Conservation (phyloP, 805 yeast species). For the Candida ulmi region DNA sequence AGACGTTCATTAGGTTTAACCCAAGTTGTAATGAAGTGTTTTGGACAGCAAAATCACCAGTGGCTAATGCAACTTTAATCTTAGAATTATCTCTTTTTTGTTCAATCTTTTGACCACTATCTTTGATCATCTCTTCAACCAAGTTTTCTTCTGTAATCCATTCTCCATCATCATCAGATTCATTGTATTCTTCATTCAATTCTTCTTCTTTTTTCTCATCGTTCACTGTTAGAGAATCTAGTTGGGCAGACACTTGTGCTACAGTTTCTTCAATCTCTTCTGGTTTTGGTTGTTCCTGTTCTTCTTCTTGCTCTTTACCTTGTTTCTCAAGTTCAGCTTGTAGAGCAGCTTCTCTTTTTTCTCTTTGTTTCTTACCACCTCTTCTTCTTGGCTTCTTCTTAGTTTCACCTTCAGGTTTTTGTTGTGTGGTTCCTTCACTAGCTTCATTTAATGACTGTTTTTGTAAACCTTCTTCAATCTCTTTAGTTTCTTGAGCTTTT, state of each 20-base stretch:
- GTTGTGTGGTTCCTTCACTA: conserved; percentile 2
- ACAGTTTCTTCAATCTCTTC: too few species aligned
- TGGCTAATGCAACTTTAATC: conserved; percentile 79
- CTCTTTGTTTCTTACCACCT: conserved; percentile 63
- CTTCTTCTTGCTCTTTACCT: conserved; percentile 5
- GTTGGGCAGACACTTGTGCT: conserved; percentile 18
- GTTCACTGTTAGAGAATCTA: conserved; percentile 2
- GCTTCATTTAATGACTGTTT: too few species aligned
- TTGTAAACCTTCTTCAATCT: not conserved
- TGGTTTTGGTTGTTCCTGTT: not conserved
- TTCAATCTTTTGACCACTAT: conserved; percentile 55
- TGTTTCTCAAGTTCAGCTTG: conserved; percentile 22
- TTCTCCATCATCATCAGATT: conserved; percentile 71
- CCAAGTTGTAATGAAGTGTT: conserved; percentile 92
- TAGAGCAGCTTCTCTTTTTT: conserved; percentile 41
- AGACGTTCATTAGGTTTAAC: conserved; percentile 74
- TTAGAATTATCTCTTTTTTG: conserved; percentile 27
- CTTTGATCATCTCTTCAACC: conserved; percentile 61
- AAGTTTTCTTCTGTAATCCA: conserved; percentile 94
- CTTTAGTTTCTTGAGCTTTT: conserved; percentile 1
- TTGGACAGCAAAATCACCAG: conserved; percentile 97
- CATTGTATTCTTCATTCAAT: conserved; percentile 34
- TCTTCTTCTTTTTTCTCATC: conserved; percentile 10
- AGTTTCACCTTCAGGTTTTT: conserved; percentile 4
- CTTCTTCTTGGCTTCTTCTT: conserved; percentile 46